phyloP scores from a whole-genome alignment of 1,284 basidiomycete species.

The Xerocomus amazonicus region DNA sequence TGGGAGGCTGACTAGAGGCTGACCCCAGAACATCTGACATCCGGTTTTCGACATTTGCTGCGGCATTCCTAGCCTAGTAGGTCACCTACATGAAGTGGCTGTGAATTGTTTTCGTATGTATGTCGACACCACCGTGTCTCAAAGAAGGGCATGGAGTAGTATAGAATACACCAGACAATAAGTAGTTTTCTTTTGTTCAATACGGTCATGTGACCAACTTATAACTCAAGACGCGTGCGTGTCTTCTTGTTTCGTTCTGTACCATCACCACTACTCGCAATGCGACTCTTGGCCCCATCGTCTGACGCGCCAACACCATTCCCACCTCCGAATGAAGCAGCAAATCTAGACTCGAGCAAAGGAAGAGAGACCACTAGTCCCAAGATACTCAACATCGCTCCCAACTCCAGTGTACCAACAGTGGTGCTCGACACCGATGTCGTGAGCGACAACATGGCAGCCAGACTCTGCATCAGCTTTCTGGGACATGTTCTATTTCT shows the following conservation, averaged over 20 bases:
- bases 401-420: conserved; percentile 33
- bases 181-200: too few species aligned
- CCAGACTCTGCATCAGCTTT: conserved; percentile 54
- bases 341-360: background rate
- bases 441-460: conserved; percentile 56
- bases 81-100: too few species aligned
- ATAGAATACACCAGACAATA: too few species aligned
- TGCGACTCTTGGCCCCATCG: conserved; percentile 20
- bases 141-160: too few species aligned
- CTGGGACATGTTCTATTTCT: conserved; percentile 68
- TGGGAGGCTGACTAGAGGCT: background rate
- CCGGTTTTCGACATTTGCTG: background rate
- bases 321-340: background rate
- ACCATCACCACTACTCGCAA: conserved; percentile 5
- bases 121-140: too few species aligned
- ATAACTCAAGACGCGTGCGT: too few species aligned
- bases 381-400: background rate
- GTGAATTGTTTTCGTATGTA: too few species aligned
- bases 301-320: background rate
- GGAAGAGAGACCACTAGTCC: background rate
- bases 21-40: background rate
- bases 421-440: conserved; percentile 48
- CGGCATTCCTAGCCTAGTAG: too few species aligned
- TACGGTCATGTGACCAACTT: too few species aligned
- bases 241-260: too few species aligned